Conservation (phyloP, 2,329 filamentous ascomycete species). For the Epichloe baconii region DNA sequence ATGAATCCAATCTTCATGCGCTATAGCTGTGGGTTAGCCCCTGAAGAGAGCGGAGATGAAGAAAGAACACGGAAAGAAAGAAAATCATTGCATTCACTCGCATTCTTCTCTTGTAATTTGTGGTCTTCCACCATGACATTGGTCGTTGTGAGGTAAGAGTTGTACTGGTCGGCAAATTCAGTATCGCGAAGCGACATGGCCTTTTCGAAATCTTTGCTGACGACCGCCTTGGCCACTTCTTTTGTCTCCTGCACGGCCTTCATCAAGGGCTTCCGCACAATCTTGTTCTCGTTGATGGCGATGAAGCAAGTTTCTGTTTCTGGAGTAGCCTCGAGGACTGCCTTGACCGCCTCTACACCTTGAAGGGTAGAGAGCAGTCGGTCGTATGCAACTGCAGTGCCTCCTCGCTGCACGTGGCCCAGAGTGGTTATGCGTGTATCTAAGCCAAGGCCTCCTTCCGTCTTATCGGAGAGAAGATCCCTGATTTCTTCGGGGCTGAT, state of each 20-base stretch:
- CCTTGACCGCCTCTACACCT: constrained; percentile 86
- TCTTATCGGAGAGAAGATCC: constrained; percentile 66
- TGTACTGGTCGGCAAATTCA: constrained; percentile 87
- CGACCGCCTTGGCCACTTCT: constrained; percentile 68
- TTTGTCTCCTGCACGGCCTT: constrained; percentile 81
- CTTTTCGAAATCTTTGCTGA: constrained; percentile 67
- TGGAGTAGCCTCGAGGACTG: constrained; percentile 77
- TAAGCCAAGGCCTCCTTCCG: constrained; percentile 53
- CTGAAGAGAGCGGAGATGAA: not conserved
- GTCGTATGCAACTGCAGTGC: constrained; percentile 85
- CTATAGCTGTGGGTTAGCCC: constrained; percentile 30
- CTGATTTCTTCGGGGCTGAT: constrained; percentile 75
- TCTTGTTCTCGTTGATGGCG: constrained; percentile 95
- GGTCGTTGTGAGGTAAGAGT: constrained; percentile 82
- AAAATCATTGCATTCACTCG: constrained; percentile 23
- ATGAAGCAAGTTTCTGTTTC: constrained; percentile 90
- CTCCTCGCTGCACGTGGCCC: constrained; percentile 94
- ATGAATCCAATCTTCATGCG: constrained; percentile 90
- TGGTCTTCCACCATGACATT: constrained; percentile 60
- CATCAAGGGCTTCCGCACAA: constrained; percentile 77
- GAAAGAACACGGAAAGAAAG: too few species aligned
- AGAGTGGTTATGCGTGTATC: constrained; percentile 92
- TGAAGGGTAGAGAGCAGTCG: constrained; percentile 86
- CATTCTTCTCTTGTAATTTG: constrained; percentile 57
- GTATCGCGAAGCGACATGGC: constrained; percentile 84